Base-by-base conservation (phyloP, 2,329 filamentous ascomycete genomes). In the Botrytis sinoallii region DNA sequence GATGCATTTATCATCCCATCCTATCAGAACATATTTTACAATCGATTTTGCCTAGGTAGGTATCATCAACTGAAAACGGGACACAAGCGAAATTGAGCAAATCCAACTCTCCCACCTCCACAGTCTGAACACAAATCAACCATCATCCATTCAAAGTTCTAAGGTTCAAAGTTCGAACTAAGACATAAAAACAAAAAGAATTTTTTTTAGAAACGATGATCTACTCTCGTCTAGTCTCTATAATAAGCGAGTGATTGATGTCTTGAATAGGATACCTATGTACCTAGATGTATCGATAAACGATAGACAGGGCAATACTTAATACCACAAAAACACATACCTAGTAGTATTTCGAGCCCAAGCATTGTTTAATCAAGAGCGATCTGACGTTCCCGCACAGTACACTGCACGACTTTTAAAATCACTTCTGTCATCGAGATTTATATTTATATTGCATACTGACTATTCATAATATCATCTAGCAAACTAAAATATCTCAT, bases 401-500 rank as follows among this genome's bases (percentile, higher is more conserved):
- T 4, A n/a, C 25, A 63, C 12, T 25, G 25, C 1, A 40, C 14
- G 3, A n/a, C 6, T 35, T 12, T 38, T 42, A 12, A 29, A 22
- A 25, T 44, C 25, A 25, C 9, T 20, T n/a, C 0, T 57, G 40
- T 42, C 35, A 59, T 57, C n/a, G 55, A 69, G 35, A 32, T 16
- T 57, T 5, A 69, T 69, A 57, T 69, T 42, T 35, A 46, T 52
- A 61, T 70, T 63, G 68, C 68, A 46, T 38, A 44, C 46, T 40
- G 44, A 63, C 42, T 42, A 63, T 70, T 70, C 68, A 70, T 70
- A 46, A 70, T 46, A 46, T 70, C 55, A 18, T 70, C 55, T 70
- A 70, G 68, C 68, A 63, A 70, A 38, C 52, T 44, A 61, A 61
- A n/a, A 61, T 61, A 60, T 61, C 20, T 70, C 40, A 66, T 61